Evolutionary conservation across 139 green algal genomes (phyloP), one percentile per base, ranked within the genome.

Genomic region (Tetraselmis striata): DNA sequence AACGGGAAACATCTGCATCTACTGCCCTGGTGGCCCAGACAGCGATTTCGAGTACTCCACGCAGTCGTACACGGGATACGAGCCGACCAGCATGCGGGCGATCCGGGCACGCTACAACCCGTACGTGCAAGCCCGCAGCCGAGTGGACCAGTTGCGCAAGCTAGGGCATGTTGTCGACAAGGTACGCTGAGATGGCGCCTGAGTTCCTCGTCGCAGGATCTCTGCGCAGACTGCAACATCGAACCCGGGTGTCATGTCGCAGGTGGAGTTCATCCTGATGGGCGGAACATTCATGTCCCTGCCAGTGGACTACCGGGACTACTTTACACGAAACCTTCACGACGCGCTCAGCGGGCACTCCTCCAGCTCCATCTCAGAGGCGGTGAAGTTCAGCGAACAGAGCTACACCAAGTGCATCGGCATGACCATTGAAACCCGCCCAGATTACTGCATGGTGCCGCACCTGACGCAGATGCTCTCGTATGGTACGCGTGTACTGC

Each of bases 221-320:
- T n/a, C n/a, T n/a, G n/a, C n/a, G n/a, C n/a, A n/a, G n/a, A n/a
- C n/a, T n/a, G n/a, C n/a, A n/a, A 18, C 11, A 74, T 26, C 11
- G 58, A 11, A 74, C 58, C 58, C 58, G 58, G 24, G 78, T 25
- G 30, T 25, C 1, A 11, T 58, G 22, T 1, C 32, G 32, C 80
- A 93, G 90, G 95, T 98, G 28, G 96, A 99, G 91, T 99, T 96
- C 90, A 98, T 99, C 83, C 88, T 99, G 0, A 99, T 99, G 96
- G 96, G 96, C n/a, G 96, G 96, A 76, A 99, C 96, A 45, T 99
- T 99, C 89, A 98, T 99, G 96, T 96, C 90, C 1, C 87, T 99
- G 78, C 96, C 96, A 1, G 30, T 82, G 26, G 96, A 98, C 28
- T 99, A 99, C 86, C 90, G 96, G 1, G 96, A 98, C 89, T 98